Evolutionary conservation across 2,329 filamentous ascomycete genomes (phyloP).

Genomic region (Claviceps sp.): DNA sequence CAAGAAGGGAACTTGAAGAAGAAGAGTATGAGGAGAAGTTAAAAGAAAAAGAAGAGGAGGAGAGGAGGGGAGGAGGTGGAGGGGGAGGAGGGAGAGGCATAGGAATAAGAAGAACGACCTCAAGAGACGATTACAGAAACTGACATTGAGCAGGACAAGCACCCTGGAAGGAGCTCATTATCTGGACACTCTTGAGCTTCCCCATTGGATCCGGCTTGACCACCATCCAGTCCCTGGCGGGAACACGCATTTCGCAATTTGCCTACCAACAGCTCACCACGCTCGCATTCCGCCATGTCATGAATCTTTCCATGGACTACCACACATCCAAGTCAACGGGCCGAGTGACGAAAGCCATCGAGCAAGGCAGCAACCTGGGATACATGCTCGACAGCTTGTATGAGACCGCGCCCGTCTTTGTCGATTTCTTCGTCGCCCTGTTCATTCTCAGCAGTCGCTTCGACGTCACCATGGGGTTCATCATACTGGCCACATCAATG

Average conservation of each 20-base stretch:
- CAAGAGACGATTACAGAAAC: too few relatives aligned
- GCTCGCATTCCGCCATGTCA: constrained; percentile 50
- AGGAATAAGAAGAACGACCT: too few relatives aligned
- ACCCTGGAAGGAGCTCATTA: constrained; percentile 6
- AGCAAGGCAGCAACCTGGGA: constrained; percentile 44
- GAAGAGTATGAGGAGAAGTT: too few relatives aligned
- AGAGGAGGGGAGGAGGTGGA: too few relatives aligned
- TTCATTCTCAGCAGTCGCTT: constrained; percentile 47
- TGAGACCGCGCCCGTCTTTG: constrained; percentile 7
- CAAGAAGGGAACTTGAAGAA: too few relatives aligned
- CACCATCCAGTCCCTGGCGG: constrained; percentile 8
- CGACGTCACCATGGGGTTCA: constrained; percentile 11
- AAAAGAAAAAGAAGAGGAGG: too few relatives aligned
- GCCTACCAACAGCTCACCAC: constrained; percentile 36
- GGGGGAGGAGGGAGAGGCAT: too few relatives aligned
- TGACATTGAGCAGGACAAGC: background rate
- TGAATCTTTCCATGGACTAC: constrained; percentile 55
- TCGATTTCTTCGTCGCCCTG: constrained; percentile 32
- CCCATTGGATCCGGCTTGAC: constrained; percentile 2
- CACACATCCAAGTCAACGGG: constrained; percentile 50
- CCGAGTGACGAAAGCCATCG: constrained; percentile 47
- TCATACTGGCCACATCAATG: constrained; percentile 10
- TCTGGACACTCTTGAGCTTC: constrained; percentile 9
- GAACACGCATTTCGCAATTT: constrained; percentile 13
- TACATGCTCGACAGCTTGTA: constrained; percentile 40